phyloP scores from a whole-genome alignment of 2,329 filamentous ascomycete species.

The Pestalotiopsis sp. region DNA sequence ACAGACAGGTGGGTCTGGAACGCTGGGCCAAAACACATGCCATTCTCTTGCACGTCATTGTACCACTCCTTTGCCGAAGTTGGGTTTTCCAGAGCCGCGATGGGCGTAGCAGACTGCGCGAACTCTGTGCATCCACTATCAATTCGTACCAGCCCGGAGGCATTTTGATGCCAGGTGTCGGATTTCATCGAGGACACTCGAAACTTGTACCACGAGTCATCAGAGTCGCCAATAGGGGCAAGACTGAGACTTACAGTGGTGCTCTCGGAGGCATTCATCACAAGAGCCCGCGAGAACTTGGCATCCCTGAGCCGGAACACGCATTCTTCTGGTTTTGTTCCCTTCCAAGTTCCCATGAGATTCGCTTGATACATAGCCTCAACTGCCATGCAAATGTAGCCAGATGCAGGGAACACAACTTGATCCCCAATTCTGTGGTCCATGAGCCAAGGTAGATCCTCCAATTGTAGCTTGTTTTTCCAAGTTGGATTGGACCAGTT shows the following conservation, averaged over 20 bases:
- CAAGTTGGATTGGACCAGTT: constrained; percentile 7
- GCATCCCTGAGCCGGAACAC: not conserved
- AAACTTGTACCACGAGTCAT: not conserved
- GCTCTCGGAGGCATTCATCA: not conserved
- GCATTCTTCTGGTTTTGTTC: not conserved
- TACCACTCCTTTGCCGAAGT: not conserved
- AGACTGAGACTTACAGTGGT: not conserved
- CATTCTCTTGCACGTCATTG: not conserved
- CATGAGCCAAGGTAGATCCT: constrained; percentile 14
- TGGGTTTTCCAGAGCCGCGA: not conserved
- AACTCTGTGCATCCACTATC: not conserved
- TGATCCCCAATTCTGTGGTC: constrained; percentile 11
- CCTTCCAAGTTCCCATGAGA: not conserved
- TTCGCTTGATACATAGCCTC: constrained; percentile 10
- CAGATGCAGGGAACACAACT: constrained; percentile 10
- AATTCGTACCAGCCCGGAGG: not conserved
- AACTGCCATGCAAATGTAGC: constrained; percentile 10
- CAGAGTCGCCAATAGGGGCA: not conserved
- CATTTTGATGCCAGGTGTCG: not conserved
- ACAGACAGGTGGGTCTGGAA: constrained; percentile 16
- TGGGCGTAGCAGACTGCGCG: not conserved
- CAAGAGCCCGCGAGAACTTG: not conserved
- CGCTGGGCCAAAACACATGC: not conserved
- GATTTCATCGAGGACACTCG: not conserved
- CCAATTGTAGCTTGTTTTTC: constrained; percentile 7